Evolutionary conservation across 2,329 filamentous ascomycete species (phyloP).

Genomic region (Stagonosporopsis vannaccii): DNA sequence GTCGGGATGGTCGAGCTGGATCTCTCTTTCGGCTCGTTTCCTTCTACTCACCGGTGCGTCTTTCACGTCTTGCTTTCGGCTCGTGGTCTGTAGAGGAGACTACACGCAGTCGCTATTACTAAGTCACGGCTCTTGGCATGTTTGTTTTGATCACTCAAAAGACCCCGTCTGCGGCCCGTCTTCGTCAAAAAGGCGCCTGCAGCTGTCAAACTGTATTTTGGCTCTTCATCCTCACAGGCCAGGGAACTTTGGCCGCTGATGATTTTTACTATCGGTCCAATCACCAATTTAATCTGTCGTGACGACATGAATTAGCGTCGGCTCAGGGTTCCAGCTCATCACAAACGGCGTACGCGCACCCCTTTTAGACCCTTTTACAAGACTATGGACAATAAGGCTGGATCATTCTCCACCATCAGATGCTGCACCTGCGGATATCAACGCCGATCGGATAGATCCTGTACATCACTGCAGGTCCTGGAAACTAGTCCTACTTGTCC

Average conservation of each 20-base stretch:
- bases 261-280: not conserved
- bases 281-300: not conserved
- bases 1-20: not conserved
- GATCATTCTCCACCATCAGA: not conserved
- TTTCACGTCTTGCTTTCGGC: not conserved
- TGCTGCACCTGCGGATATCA: not conserved
- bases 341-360: not conserved
- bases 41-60: not conserved
- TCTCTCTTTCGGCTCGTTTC: not conserved
- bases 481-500: not conserved
- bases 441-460: constrained; percentile 2
- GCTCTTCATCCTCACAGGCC: not conserved
- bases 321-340: not conserved
- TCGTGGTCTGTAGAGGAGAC: not conserved
- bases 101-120: not conserved
- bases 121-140: constrained; percentile 2
- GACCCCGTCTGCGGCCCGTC: not conserved
- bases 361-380: not conserved
- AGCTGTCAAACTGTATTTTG: not conserved
- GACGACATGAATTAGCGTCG: not conserved
- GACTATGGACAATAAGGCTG: not conserved
- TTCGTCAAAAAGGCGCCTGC: not conserved
- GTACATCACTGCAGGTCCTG: constrained; percentile 1
- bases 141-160: not conserved
- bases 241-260: not conserved